A percentile compares a stretch with the other conserved stretches of the same genome.
These are phyloP conservation scores for Brassica rapa DNA, from an alignment of 345 rosid genomes.

Conservation along the genomic window DNA sequence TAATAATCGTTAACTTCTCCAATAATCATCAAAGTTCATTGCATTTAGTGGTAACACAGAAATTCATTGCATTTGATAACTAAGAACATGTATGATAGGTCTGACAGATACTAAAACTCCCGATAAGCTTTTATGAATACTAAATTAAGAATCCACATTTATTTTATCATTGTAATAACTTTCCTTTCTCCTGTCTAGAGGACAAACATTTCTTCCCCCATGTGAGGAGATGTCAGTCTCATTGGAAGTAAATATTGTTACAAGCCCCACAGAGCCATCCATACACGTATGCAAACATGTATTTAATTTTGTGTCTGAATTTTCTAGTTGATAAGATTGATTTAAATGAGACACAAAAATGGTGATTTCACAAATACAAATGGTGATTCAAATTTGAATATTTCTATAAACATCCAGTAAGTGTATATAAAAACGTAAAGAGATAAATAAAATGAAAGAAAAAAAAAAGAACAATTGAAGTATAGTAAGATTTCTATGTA, in stretches of 20 bases:
- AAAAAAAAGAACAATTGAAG: not conserved
- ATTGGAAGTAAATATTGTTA: slow-evolving; percentile 27
- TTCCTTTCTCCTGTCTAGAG: slow-evolving; percentile 9
- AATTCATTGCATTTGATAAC: slow-evolving; percentile 30
- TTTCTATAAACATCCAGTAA: not conserved
- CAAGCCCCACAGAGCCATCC: slow-evolving; percentile 16
- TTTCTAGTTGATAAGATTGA: slow-evolving; percentile 27
- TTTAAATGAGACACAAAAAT: slow-evolving; percentile 7
- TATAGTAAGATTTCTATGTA: not conserved
- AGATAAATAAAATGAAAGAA: not conserved
- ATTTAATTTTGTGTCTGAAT: slow-evolving; percentile 22
- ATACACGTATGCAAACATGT: slow-evolving; percentile 31
- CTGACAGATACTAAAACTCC: slow-evolving; percentile 28
- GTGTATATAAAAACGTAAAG: not conserved
- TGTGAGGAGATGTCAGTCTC: slow-evolving; percentile 43
- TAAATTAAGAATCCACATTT: slow-evolving; percentile 12
- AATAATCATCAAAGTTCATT: slow-evolving; percentile 34
- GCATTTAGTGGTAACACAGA: slow-evolving; percentile 30
- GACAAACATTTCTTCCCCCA: slow-evolving; percentile 45
- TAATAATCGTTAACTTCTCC: not conserved
- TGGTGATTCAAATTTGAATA: not conserved
- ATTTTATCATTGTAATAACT: not conserved
- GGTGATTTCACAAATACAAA: not conserved
- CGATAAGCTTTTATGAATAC: slow-evolving; percentile 28
- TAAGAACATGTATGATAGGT: slow-evolving; percentile 10